Conservation (phyloP, 345 rosid species). For the Lumnitzera racemosa region DNA sequence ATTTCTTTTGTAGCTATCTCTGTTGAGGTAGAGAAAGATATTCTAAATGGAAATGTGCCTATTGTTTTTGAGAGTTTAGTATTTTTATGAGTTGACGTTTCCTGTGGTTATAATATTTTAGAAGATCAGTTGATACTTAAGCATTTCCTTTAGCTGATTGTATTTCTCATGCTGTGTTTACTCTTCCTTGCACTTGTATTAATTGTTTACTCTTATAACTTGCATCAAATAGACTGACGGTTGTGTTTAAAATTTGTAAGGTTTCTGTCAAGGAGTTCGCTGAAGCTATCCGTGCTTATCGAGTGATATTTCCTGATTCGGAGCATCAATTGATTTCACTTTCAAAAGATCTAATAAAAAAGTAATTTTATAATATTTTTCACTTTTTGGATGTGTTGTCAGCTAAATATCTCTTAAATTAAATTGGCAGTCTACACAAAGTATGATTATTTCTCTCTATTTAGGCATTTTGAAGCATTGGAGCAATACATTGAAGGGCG, state of each 20-base stretch:
- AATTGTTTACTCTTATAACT: background rate
- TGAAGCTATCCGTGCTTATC: conserved; percentile 88
- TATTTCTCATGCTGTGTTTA: background rate
- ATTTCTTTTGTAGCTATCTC: no score
- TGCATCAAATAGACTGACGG: background rate
- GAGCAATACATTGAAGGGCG: conserved; percentile 50
- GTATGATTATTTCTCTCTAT: background rate
- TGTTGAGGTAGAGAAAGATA: no score
- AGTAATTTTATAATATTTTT: conserved; percentile 22
- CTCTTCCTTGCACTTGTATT: background rate
- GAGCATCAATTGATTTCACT: conserved; percentile 73
- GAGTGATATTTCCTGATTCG: conserved; percentile 92
- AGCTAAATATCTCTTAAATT: background rate
- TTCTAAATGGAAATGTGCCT: no score
- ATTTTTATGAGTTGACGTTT: no score
- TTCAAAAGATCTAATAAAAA: conserved; percentile 57
- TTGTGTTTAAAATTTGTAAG: conserved; percentile 30
- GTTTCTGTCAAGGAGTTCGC: conserved; percentile 73
- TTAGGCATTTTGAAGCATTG: conserved; percentile 68
- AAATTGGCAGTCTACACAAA: background rate
- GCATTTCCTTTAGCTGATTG: no score
- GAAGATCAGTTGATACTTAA: no score
- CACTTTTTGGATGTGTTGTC: background rate
- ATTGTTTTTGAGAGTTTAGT: no score
- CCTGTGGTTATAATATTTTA: no score